phyloP scores from a whole-genome alignment of 1,284 basidiomycete species.

The Somion occarium region DNA sequence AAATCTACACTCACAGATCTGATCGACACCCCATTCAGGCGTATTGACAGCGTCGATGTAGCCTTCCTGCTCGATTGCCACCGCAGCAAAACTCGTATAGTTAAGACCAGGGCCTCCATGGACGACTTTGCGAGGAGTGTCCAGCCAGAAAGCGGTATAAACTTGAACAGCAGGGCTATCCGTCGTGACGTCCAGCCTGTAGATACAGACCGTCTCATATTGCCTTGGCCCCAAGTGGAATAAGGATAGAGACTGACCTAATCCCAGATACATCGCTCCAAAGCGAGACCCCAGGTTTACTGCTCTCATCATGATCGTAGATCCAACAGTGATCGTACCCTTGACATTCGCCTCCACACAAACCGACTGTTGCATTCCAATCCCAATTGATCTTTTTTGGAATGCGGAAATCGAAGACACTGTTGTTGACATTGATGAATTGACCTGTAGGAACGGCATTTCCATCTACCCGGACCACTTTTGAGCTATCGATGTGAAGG shows the following conservation, averaged over 20 bases:
- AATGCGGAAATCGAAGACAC: slow-evolving; percentile 43
- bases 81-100: slow-evolving; percentile 42
- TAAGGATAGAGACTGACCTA: slow-evolving; percentile 8
- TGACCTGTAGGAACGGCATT: slow-evolving; percentile 47
- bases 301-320: slow-evolving; percentile 11
- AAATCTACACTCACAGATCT: slow-evolving; percentile 41
- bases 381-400: slow-evolving; percentile 34
- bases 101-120: slow-evolving; percentile 43
- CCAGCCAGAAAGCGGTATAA: slow-evolving; percentile 41
- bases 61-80: slow-evolving; percentile 55
- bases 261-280: slow-evolving; percentile 19
- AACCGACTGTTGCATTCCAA: slow-evolving; percentile 36
- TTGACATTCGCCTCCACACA: slow-evolving; percentile 29
- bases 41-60: slow-evolving; percentile 53
- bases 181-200: slow-evolving; percentile 45
- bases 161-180: slow-evolving; percentile 48
- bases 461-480: slow-evolving; percentile 40
- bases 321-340: slow-evolving; percentile 18
- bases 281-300: slow-evolving; percentile 14
- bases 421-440: slow-evolving; percentile 35
- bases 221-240: not conserved
- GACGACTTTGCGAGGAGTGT: slow-evolving; percentile 42
- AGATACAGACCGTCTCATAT: not conserved
- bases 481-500: slow-evolving; percentile 37
- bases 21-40: slow-evolving; percentile 47